Percentiles rank a stretch among this genome's conserved stretches.
phyloP scores from a whole-genome alignment of 495 filamentous ascomycete genomes.

The Hypoxylon subgilvum region DNA sequence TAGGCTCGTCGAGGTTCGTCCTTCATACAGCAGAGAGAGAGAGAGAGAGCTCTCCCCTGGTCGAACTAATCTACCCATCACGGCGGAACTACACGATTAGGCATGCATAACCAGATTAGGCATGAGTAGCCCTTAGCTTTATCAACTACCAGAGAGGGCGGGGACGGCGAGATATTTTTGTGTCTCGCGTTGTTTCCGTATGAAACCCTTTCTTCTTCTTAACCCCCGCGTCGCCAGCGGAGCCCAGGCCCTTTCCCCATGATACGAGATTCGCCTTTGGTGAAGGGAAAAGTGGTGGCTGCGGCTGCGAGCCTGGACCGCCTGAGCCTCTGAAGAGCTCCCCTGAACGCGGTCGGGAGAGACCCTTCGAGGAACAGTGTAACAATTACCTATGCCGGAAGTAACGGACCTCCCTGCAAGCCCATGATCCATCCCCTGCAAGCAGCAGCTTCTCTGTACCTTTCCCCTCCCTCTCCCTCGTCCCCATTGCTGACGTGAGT shows the following conservation, averaged over 20 bases:
- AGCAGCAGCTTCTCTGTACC: neutral
- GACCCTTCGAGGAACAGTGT: conserved; percentile 21
- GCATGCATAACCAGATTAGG: conserved; percentile 30
- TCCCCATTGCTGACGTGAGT: conserved; percentile 35
- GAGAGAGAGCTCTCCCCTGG: conserved; percentile 5
- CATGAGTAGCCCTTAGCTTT: conserved; percentile 35
- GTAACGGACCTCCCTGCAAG: conserved; percentile 37
- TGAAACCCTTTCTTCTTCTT: conserved; percentile 2
- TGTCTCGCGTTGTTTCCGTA: conserved; percentile 6
- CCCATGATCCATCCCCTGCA: conserved; percentile 32
- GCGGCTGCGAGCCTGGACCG: conserved; percentile 24
- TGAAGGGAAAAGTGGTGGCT: conserved; percentile 14
- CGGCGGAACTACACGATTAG: conserved; percentile 2
- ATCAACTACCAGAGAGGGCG: conserved; percentile 12
- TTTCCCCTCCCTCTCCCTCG: neutral
- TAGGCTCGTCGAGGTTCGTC: conserved; percentile 7
- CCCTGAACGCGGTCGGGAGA: conserved; percentile 28
- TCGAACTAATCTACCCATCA: conserved; percentile 14
- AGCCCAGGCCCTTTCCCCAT: conserved; percentile 16
- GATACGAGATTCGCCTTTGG: conserved; percentile 29
- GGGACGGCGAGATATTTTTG: conserved; percentile 9
- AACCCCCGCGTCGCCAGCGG: conserved; percentile 33
- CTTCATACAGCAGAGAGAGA: neutral
- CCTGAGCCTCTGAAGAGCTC: conserved; percentile 7
- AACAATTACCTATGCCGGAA: conserved; percentile 39